Percentiles rank a stretch among this genome's conserved stretches.
Evolutionary conservation across 768 basidiomycete genomes (phyloP).

Genomic region (Steccherinum ochraceum): DNA sequence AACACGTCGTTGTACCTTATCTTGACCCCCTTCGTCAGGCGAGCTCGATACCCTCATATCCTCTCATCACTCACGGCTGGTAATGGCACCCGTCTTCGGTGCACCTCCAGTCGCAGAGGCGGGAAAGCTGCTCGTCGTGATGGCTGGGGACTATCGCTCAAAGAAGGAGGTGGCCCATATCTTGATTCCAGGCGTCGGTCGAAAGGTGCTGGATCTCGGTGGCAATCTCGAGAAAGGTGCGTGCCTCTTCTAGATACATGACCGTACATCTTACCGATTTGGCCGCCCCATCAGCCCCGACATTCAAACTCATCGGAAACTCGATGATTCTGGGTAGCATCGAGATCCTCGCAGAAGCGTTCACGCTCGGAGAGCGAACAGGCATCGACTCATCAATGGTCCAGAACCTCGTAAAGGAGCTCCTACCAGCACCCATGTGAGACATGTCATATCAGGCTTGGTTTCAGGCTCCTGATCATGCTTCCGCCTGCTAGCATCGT

Average conservation of each 20-base stretch:
- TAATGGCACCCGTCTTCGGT: conserved; percentile 77
- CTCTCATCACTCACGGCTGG: conserved; percentile 50
- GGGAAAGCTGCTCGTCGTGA: conserved; percentile 61
- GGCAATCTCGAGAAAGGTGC: conserved; percentile 79
- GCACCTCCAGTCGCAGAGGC: conserved; percentile 60
- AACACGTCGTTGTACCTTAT: conserved; percentile 29
- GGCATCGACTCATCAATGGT: conserved; percentile 67
- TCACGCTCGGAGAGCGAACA: conserved; percentile 79
- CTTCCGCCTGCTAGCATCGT: conserved; percentile 39
- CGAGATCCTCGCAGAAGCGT: conserved; percentile 76
- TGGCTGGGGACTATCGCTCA: conserved; percentile 76
- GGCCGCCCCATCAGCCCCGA: conserved; percentile 40
- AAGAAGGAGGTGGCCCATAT: conserved; percentile 77
- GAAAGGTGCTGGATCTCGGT: conserved; percentile 76
- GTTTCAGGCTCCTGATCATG: neutral
- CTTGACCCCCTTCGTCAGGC: conserved; percentile 49
- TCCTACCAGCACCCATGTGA: conserved; percentile 14
- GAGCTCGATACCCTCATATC: conserved; percentile 68
- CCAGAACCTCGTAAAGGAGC: conserved; percentile 52
- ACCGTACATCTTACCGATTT: neutral
- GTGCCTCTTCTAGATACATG: neutral
- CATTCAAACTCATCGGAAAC: conserved; percentile 77
- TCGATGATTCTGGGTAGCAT: conserved; percentile 70
- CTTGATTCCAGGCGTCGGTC: conserved; percentile 73
- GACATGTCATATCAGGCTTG: neutral